Conservation (phyloP, 2,329 filamentous ascomycete species). For the Zasmidium citrigriseum region DNA sequence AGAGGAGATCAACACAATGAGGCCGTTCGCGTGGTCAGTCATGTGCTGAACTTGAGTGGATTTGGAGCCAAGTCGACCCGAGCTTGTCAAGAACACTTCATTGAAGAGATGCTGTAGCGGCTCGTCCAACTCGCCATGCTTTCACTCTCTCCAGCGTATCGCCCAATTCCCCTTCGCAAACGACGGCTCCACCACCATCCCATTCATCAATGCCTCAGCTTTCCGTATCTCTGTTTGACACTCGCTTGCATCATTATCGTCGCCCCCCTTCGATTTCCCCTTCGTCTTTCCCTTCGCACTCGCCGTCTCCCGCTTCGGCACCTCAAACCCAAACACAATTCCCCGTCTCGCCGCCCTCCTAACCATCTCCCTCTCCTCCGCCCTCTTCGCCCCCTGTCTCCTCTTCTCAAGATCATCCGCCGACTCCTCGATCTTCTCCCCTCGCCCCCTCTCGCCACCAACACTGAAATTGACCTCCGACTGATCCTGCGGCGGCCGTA, state of each 20-base stretch:
- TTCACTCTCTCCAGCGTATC: conserved; percentile 56
- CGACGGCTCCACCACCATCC: conserved; percentile 59
- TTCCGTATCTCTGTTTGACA: conserved; percentile 38
- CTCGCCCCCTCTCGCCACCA: conserved; percentile 56
- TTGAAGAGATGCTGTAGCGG: background rate
- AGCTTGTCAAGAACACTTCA: background rate
- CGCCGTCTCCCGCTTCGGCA: conserved; percentile 17
- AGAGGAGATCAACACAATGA: too few species aligned
- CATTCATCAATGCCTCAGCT: conserved; percentile 62
- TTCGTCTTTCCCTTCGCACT: conserved; percentile 14
- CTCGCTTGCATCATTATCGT: conserved; percentile 21
- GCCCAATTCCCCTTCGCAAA: conserved; percentile 64
- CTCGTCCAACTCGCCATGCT: background rate
- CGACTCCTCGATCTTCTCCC: conserved; percentile 55
- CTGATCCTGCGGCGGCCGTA: conserved; percentile 42
- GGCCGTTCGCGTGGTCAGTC: too few species aligned
- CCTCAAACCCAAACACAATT: conserved; percentile 56
- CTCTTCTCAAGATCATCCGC: conserved; percentile 54
- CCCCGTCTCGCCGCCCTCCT: conserved; percentile 63
- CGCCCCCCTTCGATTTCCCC: conserved; percentile 22
- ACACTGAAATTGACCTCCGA: conserved; percentile 60
- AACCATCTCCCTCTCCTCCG: conserved; percentile 59
- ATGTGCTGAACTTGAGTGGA: too few species aligned
- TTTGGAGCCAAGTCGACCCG: too few species aligned
- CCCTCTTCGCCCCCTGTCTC: conserved; percentile 50